Evolutionary conservation across 2,329 filamentous ascomycete genomes (phyloP).

Genomic region (Colletotrichum lindemuthianum): DNA sequence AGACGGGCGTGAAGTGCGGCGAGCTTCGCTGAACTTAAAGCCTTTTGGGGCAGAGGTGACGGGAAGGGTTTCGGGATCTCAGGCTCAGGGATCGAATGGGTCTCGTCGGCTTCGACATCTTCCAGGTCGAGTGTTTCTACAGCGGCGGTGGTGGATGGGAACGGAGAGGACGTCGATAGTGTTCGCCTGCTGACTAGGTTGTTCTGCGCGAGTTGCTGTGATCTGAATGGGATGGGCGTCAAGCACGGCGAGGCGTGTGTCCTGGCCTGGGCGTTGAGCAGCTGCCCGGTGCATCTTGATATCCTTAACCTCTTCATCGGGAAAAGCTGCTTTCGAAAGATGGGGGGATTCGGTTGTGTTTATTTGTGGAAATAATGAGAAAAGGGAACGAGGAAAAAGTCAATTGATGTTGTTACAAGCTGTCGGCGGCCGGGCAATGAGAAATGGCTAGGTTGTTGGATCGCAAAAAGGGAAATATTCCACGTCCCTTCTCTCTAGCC

Average conservation of each 20-base stretch:
- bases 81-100: conserved; percentile 38
- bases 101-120: conserved; percentile 43
- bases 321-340: not conserved
- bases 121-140: conserved; percentile 36
- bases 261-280: conserved; percentile 48
- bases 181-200: conserved; percentile 16
- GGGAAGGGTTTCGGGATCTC: conserved; percentile 56
- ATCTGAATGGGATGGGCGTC: conserved; percentile 35
- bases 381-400: conserved; percentile 9
- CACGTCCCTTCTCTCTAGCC: conserved; percentile 27
- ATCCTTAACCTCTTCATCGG: conserved; percentile 56
- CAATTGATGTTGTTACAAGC: conserved; percentile 28
- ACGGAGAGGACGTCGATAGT: conserved; percentile 14
- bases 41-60: conserved; percentile 76
- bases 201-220: conserved; percentile 22
- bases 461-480: conserved; percentile 27
- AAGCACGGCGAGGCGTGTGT: conserved; percentile 30
- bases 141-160: conserved; percentile 15
- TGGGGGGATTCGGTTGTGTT: conserved; percentile 6
- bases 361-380: not conserved
- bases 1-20: conserved; percentile 92
- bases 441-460: conserved; percentile 46
- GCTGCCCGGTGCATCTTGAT: conserved; percentile 53
- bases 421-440: conserved; percentile 43
- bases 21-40: conserved; percentile 84